Conservation (phyloP, 345 rosid species). For the Mangifera indica region DNA sequence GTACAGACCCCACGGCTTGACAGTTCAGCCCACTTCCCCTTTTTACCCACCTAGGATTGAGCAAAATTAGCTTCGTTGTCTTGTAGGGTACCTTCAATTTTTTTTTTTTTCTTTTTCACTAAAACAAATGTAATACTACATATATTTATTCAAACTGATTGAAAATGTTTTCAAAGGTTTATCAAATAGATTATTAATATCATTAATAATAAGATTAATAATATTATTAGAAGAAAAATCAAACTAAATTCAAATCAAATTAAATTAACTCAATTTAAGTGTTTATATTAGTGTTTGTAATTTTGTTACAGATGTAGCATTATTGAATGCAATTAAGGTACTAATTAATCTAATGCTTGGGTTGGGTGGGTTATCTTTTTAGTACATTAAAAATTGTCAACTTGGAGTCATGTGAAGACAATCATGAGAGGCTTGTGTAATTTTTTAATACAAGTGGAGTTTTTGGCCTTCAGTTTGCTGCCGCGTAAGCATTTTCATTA, state of each 20-base stretch:
- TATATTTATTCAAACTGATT: no score
- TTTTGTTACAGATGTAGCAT: no score
- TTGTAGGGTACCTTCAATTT: no score
- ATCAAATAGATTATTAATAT: no score
- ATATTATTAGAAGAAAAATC: no score
- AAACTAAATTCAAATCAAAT: no score
- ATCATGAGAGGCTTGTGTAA: conserved; percentile 29
- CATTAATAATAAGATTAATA: no score
- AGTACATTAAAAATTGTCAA: conserved; percentile 16
- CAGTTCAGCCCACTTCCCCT: conserved; percentile 9
- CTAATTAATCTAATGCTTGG: conserved; percentile 1
- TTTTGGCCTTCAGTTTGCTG: conserved; percentile 9
- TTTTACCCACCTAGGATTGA: conserved; percentile 14
- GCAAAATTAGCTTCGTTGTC: background rate
- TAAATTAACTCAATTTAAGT: no score
- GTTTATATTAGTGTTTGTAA: no score
- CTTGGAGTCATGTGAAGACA: conserved; percentile 54
- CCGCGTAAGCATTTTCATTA: conserved; percentile 9
- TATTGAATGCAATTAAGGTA: conserved; percentile 13
- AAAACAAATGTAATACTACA: no score
- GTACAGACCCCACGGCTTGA: conserved; percentile 14
- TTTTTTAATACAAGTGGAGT: conserved; percentile 14
- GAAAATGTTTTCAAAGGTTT: no score
- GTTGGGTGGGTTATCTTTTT: conserved; percentile 15
- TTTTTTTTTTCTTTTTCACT: no score